Base-by-base conservation (phyloP, 2,329 filamentous ascomycete genomes). In the Colletotrichum brevisporum region DNA sequence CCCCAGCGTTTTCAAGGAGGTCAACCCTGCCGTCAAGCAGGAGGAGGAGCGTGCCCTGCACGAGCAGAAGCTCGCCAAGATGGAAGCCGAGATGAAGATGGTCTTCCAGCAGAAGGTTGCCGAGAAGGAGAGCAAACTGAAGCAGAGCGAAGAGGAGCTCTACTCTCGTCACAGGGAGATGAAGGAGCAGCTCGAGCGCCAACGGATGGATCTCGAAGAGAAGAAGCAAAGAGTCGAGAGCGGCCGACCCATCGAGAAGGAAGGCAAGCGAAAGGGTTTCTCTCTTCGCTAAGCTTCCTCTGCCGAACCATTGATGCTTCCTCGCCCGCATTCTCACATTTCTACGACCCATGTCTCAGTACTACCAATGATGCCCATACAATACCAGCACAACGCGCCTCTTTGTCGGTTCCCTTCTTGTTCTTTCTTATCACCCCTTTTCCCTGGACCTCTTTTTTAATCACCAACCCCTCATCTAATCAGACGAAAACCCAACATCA, bases 21-120 rank as follows among this genome's bases (percentile, higher is more conserved):
- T 99, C 88, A 99, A 99, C 90, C 96, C 96, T 72, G 95, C 96
- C 54, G 96, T 98, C 84, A 99, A 99, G 92, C 96, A 99, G 85
- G 96, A 99, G 83, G 96, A 99, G 86, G 96, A 99, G 88, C 94
- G 96, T 78, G 92, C 93, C 73, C 88, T 99, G 75, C 96, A 99
- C 89, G 96, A 99, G 86, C 95, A 98, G 89, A 99, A 99, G 89
- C 94, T 99, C 76, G 94, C 95, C 83, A 99, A 99, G 94, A 99
- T 99, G 96, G 96, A 99, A 84, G 91, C 94, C 78, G 96, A 99
- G 84, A 99, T 99, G 96, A 99, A 99, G 94, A 97, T 98, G 94
- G 96, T 99, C 75, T 99, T 99, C 94, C 96, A 98, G 83, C 96
- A 99, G 83, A 99, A 99, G 92, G 96, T 99, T 39, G 91, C 94